phyloP scores from a whole-genome alignment of 2,329 filamentous ascomycete genomes.

The Apiospora sp. region DNA sequence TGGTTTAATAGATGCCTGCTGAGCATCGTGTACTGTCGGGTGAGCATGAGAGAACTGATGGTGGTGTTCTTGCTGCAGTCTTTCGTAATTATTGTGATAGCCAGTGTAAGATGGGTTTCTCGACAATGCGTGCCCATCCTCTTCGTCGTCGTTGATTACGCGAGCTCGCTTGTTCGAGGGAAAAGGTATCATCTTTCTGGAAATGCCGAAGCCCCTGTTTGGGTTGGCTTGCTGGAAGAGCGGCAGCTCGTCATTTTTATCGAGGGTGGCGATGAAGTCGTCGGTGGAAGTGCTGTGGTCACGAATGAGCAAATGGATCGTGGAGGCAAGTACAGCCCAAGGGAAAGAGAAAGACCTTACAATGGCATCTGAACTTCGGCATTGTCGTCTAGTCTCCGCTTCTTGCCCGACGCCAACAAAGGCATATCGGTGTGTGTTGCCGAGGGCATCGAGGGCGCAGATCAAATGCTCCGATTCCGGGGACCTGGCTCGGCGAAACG shows the following conservation, averaged over 20 bases:
- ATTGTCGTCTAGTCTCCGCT: slow-evolving; percentile 48
- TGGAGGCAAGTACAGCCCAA: background rate
- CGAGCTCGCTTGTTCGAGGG: slow-evolving; percentile 40
- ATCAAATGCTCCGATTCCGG: slow-evolving; percentile 7
- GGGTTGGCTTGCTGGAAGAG: slow-evolving; percentile 25
- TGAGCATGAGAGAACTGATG: slow-evolving; percentile 39
- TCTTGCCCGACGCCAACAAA: slow-evolving; percentile 43
- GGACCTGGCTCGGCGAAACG: slow-evolving; percentile 13
- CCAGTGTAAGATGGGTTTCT: background rate
- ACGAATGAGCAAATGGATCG: slow-evolving; percentile 23
- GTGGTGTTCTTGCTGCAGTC: slow-evolving; percentile 30
- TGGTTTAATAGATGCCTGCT: slow-evolving; percentile 29
- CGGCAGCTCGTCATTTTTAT: slow-evolving; percentile 36
- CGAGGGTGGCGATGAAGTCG: slow-evolving; percentile 34
- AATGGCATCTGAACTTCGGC: slow-evolving; percentile 37
- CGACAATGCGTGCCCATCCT: slow-evolving; percentile 23
- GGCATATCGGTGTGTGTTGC: slow-evolving; percentile 43
- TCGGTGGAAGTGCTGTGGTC: slow-evolving; percentile 30
- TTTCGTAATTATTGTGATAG: slow-evolving; percentile 5
- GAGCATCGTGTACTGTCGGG: slow-evolving; percentile 29
- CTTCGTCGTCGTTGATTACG: slow-evolving; percentile 32
- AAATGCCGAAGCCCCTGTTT: slow-evolving; percentile 29
- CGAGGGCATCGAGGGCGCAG: slow-evolving; percentile 45
- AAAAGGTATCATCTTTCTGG: slow-evolving; percentile 39
- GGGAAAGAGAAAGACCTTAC: slow-evolving; percentile 32